Evolutionary conservation across 2,329 filamentous ascomycete genomes (phyloP), one percentile per base, ranked within the genome.

Genomic region (Fusarium papillatum): DNA sequence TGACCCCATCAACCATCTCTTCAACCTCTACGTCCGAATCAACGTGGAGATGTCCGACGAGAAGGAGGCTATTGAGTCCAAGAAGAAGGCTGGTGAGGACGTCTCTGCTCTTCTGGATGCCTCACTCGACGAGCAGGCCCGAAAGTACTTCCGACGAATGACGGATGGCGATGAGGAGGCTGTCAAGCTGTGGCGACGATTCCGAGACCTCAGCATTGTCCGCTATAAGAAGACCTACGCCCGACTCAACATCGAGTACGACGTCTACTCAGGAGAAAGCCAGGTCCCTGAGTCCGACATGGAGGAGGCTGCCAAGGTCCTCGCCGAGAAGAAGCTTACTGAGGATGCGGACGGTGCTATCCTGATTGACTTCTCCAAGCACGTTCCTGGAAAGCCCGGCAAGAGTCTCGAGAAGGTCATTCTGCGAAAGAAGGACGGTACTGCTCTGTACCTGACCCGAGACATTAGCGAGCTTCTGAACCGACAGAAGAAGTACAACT

Each of bases 1-100:
- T 60, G 94, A 96, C 79, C 94, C 95, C 16, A 95, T 96, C 81
- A 94, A 94, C 83, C 95, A 97, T 82, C 87, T 97, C 13, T 96
- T 93, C 83, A 91, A 95, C 80, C 92, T 97, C 64, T 97, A 96
- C 80, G 94, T 96, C 74, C 90, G 91, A 83, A 95, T 96, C 83
- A 95, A 93, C 83, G 85, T 85, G 70, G 91, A 95, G 61, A 89
- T 93, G 81, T 84, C 87, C 4, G 90, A 88, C 0, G 93, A 96
- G 86, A 93, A 93, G 76, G 93, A 93, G 75, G 82, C 89, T 70
- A 90, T 93, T 29, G 91, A 92, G 78, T 87, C 85, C 50, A 85
- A 88, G 75, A 89, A 90, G 81, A 85, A 87, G 46, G 87, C 86
- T 50, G 88, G 89, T 69, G 86, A 90, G 78, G 89, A 90, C 61